Conservation (phyloP, 2,329 filamentous ascomycete species). For the Penicillium janthinellum region DNA sequence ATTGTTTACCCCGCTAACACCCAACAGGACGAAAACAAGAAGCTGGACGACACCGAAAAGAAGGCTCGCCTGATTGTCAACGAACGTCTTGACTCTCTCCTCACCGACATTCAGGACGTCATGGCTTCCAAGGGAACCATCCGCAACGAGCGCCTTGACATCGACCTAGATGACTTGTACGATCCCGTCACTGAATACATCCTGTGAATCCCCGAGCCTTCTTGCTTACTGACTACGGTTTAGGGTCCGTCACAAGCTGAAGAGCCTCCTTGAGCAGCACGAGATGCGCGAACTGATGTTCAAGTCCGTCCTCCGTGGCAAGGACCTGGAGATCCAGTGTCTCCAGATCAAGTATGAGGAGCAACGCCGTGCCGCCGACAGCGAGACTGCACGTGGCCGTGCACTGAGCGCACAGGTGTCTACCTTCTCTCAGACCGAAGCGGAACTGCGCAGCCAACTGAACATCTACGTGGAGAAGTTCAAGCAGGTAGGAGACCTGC, state of each 20-base stretch:
- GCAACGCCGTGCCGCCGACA: conserved; percentile 84
- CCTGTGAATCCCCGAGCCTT: background rate
- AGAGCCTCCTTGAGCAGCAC: conserved; percentile 94
- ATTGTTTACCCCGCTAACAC: background rate
- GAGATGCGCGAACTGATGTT: conserved; percentile 94
- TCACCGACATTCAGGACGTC: conserved; percentile 83
- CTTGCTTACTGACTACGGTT: conserved; percentile 19
- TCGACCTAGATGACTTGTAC: conserved; percentile 87
- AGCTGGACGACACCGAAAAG: conserved; percentile 81
- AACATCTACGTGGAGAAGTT: conserved; percentile 99
- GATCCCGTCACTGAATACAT: conserved; percentile 35
- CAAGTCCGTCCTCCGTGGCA: conserved; percentile 85
- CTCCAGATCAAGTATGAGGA: conserved; percentile 86
- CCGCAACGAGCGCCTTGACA: conserved; percentile 76
- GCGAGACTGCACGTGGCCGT: conserved; percentile 75
- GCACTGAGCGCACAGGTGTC: conserved; percentile 89
- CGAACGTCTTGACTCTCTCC: conserved; percentile 75
- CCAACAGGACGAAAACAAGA: conserved; percentile 83
- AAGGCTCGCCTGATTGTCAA: conserved; percentile 81
- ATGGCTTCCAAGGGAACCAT: conserved; percentile 85
- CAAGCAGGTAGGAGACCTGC: conserved; percentile 77
- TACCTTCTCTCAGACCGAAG: conserved; percentile 94
- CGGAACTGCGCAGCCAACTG: conserved; percentile 88
- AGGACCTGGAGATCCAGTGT: conserved; percentile 93
- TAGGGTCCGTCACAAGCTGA: conserved; percentile 71